A percentile compares a stretch with the other conserved stretches of the same genome.
These are phyloP conservation scores for Blastocladiella emersonii DNA, from an alignment of 371 early-diverging fungal species.

Conservation along the genomic window DNA sequence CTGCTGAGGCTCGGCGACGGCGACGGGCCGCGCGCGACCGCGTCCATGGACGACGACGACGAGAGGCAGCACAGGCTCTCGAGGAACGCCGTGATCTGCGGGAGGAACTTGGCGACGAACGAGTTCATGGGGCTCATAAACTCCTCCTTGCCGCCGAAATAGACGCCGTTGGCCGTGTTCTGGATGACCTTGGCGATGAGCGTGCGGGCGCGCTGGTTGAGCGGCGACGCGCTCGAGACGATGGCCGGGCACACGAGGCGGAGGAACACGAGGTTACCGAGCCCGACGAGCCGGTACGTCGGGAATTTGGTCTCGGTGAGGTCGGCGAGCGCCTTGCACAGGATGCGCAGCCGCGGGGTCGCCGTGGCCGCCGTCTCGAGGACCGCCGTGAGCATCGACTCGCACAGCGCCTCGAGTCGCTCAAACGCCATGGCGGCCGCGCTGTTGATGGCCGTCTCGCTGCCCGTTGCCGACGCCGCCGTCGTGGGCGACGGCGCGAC, in stretches of 20 bases:
- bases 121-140: slow-evolving; percentile 6
- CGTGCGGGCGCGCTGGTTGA: background rate
- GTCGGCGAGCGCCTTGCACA: background rate
- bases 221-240: background rate
- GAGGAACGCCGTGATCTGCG: slow-evolving; percentile 3
- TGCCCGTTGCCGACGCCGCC: no score
- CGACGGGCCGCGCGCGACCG: no score
- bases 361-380: background rate
- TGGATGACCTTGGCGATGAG: background rate
- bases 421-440: no score
- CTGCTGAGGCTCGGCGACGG: no score
- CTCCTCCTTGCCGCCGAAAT: slow-evolving; percentile 10
- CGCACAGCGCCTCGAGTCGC: background rate
- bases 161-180: background rate
- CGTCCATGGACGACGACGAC: no score
- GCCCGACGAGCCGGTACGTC: background rate
- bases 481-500: background rate
- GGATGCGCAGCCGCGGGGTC: background rate
- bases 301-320: background rate
- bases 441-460: no score
- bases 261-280: background rate
- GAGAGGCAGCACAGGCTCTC: background rate
- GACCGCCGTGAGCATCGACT: background rate
- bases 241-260: background rate
- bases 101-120: background rate